phyloP scores from a whole-genome alignment of 495 filamentous ascomycete genomes.

The Lophiotrema nucula region DNA sequence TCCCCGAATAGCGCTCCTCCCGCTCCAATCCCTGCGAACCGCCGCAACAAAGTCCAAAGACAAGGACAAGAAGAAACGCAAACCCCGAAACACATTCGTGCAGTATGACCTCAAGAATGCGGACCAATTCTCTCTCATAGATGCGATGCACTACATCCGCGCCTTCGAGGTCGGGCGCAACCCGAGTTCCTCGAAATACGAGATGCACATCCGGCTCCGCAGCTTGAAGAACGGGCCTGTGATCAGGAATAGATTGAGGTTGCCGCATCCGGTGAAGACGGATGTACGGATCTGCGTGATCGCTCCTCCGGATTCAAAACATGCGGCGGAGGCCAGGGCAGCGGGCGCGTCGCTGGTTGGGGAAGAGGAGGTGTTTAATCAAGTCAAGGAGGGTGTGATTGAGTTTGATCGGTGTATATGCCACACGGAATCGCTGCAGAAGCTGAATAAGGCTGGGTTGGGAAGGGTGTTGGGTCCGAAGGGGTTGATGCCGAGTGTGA shows the following conservation, averaged over 20 bases:
- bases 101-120: constrained; percentile 60
- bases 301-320: constrained; percentile 70
- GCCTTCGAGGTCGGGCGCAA: constrained; percentile 86
- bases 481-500: constrained; percentile 87
- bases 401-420: constrained; percentile 88
- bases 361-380: constrained; percentile 79
- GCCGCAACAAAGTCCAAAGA: constrained; percentile 27
- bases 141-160: constrained; percentile 92
- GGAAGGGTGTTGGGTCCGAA: constrained; percentile 81
- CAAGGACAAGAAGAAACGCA: constrained; percentile 60
- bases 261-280: constrained; percentile 85
- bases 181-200: constrained; percentile 75
- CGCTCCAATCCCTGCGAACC: constrained; percentile 32
- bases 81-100: constrained; percentile 60
- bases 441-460: constrained; percentile 72
- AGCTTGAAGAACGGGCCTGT: constrained; percentile 79
- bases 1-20: constrained; percentile 14
- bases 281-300: constrained; percentile 84
- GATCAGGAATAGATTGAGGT: constrained; percentile 79
- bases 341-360: constrained; percentile 81
- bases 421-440: constrained; percentile 70
- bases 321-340: constrained; percentile 64
- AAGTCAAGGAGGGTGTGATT: constrained; percentile 69
- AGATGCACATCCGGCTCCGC: constrained; percentile 74
- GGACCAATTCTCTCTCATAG: constrained; percentile 75